These are phyloP conservation scores for Eucalyptus albens DNA, from an alignment of 345 rosid genomes.

Conservation along the genomic window DNA sequence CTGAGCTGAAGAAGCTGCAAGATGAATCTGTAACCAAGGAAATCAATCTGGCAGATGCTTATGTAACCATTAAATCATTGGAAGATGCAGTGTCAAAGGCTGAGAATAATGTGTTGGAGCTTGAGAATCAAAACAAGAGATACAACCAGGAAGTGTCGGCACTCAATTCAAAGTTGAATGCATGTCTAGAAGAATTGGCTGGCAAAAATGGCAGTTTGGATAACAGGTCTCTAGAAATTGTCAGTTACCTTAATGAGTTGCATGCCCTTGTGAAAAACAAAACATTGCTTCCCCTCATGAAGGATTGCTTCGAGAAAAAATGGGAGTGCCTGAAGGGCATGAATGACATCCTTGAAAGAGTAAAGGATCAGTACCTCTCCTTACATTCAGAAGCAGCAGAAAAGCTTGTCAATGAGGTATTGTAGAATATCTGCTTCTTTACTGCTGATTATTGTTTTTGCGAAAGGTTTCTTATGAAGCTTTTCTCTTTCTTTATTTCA, in stretches of 20 bases:
- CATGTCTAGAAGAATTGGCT: conserved; percentile 73
- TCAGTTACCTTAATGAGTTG: conserved; percentile 33
- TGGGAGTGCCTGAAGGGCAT: conserved; percentile 44
- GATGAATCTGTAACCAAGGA: conserved; percentile 44
- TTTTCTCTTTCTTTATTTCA: conserved; percentile 1
- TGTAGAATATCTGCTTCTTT: neutral
- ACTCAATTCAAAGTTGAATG: conserved; percentile 52
- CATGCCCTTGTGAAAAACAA: conserved; percentile 45
- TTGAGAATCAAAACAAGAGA: conserved; percentile 45
- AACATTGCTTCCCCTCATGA: conserved; percentile 27
- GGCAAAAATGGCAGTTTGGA: conserved; percentile 50
- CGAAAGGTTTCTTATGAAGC: neutral
- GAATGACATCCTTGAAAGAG: conserved; percentile 37
- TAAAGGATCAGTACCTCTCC: conserved; percentile 10
- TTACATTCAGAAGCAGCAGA: conserved; percentile 14
- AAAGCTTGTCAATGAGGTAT: conserved; percentile 31
- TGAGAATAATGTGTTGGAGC: conserved; percentile 27
- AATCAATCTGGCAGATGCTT: conserved; percentile 35
- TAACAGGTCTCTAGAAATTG: conserved; percentile 43
- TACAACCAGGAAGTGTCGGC: conserved; percentile 48
- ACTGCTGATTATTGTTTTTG: neutral
- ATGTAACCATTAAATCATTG: conserved; percentile 34
- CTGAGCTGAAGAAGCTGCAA: conserved; percentile 44
- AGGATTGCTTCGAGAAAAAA: conserved; percentile 38
- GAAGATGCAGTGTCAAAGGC: conserved; percentile 54